A percentile compares a stretch with the other conserved stretches of the same genome.
Conservation (phyloP, 306 rosid genomes). For the Echinosophora koreensis region DNA sequence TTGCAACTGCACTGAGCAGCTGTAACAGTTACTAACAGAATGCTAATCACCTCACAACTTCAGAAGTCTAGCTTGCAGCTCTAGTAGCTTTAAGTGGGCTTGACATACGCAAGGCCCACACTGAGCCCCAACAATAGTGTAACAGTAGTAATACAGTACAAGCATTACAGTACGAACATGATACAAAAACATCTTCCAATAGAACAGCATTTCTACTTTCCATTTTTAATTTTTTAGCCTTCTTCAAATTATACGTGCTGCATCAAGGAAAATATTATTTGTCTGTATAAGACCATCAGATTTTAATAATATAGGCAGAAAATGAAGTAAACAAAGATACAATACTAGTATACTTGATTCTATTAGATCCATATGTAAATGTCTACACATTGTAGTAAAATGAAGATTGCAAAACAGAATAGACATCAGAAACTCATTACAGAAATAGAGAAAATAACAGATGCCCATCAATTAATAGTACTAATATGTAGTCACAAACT, state of each 20-base stretch:
- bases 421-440: constrained; percentile 23
- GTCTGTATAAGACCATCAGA: constrained; percentile 11
- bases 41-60: too few species aligned
- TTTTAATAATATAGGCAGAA: neutral
- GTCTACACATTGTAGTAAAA: neutral
- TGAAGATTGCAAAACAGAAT: constrained; percentile 20
- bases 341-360: constrained; percentile 15
- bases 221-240: neutral
- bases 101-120: too few species aligned
- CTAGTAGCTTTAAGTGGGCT: too few species aligned
- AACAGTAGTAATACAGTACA: too few species aligned
- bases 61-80: too few species aligned
- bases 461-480: constrained; percentile 26
- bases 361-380: constrained; percentile 10
- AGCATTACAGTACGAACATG: too few species aligned
- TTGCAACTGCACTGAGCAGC: too few species aligned
- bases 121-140: too few species aligned
- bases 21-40: too few species aligned
- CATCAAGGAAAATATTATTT: constrained; percentile 30
- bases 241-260: constrained; percentile 23
- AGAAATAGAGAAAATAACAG: constrained; percentile 22
- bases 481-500: constrained; percentile 31
- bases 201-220: constrained; percentile 4
- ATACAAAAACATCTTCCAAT: too few species aligned
- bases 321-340: constrained; percentile 24